Evolutionary conservation across 257 asterid species (phyloP).

Genomic region (Mitragyna speciosa): DNA sequence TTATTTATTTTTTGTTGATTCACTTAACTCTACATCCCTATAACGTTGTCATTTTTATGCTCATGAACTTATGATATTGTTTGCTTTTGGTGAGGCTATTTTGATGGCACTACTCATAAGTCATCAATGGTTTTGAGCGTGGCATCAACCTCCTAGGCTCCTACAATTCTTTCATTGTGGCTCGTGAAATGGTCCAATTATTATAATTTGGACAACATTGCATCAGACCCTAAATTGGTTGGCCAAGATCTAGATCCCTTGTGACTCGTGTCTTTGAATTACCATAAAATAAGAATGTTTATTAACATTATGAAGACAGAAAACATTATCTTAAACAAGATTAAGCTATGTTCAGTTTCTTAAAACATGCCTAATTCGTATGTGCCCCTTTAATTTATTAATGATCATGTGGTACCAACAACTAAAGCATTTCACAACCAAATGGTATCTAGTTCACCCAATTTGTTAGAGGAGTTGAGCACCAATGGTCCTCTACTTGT

Average conservation of each 20-base stretch:
- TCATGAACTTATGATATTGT: not conserved
- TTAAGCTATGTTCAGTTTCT: not conserved
- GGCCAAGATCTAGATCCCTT: constrained; percentile 20
- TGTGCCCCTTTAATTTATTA: not conserved
- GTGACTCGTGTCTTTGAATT: not conserved
- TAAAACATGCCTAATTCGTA: not conserved
- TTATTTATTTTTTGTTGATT: too few relatives aligned
- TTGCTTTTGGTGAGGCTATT: not conserved
- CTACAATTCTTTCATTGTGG: not conserved
- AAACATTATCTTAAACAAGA: not conserved
- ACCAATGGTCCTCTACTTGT: not conserved
- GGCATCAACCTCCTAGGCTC: not conserved
- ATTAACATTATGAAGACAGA: too few relatives aligned
- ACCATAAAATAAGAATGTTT: not conserved
- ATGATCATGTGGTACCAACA: not conserved
- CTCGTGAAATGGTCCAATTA: constrained; percentile 11
- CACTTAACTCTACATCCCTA: too few relatives aligned
- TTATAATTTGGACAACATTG: constrained; percentile 7
- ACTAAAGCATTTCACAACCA: not conserved
- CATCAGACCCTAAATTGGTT: constrained; percentile 9
- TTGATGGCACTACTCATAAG: not conserved
- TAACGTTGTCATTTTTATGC: too few relatives aligned
- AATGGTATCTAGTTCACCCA: not conserved
- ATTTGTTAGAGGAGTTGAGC: not conserved
- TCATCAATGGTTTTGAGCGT: not conserved